These are phyloP conservation scores for Camelina hispida DNA, from an alignment of 345 rosid genomes.

Conservation along the genomic window DNA sequence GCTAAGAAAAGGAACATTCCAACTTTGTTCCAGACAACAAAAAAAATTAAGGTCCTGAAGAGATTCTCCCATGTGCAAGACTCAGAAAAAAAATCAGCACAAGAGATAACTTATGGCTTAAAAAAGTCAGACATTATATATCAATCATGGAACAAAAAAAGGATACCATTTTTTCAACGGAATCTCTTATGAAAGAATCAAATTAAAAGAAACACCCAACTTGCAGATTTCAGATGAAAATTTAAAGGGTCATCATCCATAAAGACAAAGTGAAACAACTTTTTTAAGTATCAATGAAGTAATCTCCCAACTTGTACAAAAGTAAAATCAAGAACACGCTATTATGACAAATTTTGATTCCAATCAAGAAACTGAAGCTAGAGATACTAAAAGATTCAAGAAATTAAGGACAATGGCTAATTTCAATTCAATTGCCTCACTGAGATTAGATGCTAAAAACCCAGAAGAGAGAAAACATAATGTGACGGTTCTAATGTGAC, in stretches of 20 bases:
- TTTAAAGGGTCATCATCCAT: constrained; percentile 19
- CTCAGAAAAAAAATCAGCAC: constrained; percentile 27
- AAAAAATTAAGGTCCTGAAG: constrained; percentile 22
- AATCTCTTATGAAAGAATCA: constrained; percentile 28
- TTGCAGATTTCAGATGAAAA: constrained; percentile 32
- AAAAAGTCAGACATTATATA: constrained; percentile 43
- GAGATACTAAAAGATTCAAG: neutral
- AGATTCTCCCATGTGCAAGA: constrained; percentile 51
- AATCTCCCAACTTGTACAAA: neutral
- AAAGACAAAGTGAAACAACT: constrained; percentile 35
- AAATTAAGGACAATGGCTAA: neutral
- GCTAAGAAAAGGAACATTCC: constrained; percentile 49
- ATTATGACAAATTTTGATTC: constrained; percentile 5
- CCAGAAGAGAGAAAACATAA: constrained; percentile 28
- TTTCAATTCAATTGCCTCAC: neutral
- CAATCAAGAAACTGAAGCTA: constrained; percentile 11
- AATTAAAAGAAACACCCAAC: constrained; percentile 29
- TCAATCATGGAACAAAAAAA: constrained; percentile 42
- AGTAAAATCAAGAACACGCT: constrained; percentile 23
- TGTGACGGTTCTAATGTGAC: constrained; percentile 1
- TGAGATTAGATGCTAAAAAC: constrained; percentile 17
- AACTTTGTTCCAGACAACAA: constrained; percentile 41
- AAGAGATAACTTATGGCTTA: constrained; percentile 35
- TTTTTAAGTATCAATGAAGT: constrained; percentile 13
- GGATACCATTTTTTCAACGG: constrained; percentile 32